A percentile compares a stretch with the other conserved stretches of the same genome.
Evolutionary conservation across 345 rosid species (phyloP).

Genomic region (Durio zibethinus): DNA sequence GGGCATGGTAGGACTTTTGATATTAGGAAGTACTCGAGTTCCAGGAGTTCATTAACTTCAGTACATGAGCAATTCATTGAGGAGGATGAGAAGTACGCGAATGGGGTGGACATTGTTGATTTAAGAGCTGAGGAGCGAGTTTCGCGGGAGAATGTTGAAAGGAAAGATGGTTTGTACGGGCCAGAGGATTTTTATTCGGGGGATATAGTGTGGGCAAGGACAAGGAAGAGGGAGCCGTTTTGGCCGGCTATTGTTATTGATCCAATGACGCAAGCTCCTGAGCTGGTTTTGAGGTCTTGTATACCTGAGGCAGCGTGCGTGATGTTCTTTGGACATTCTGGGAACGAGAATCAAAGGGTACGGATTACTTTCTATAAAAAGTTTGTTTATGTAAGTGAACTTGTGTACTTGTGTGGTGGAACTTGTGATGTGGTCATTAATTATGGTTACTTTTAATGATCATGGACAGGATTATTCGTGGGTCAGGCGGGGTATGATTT

Average conservation of each 20-base stretch:
- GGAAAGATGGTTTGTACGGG: slow-evolving; percentile 72
- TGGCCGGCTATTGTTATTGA: slow-evolving; percentile 97
- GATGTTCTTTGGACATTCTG: slow-evolving; percentile 89
- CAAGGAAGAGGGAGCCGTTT: slow-evolving; percentile 68
- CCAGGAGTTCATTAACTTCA: slow-evolving; percentile 44
- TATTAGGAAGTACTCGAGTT: slow-evolving; percentile 50
- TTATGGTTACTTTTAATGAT: slow-evolving; percentile 26
- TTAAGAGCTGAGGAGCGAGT: slow-evolving; percentile 24
- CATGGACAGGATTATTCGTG: slow-evolving; percentile 82
- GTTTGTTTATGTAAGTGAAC: slow-evolving; percentile 5
- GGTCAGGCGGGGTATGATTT: slow-evolving; percentile 80
- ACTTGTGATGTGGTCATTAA: slow-evolving; percentile 19
- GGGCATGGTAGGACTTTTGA: slow-evolving; percentile 26
- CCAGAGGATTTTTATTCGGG: slow-evolving; percentile 95
- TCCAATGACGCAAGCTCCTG: slow-evolving; percentile 96
- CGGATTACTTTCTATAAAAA: slow-evolving; percentile 15
- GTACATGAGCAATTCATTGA: slow-evolving; percentile 48
- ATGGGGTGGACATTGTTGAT: slow-evolving; percentile 21
- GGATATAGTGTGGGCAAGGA: slow-evolving; percentile 94
- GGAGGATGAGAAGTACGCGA: slow-evolving; percentile 29
- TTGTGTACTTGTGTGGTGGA: slow-evolving; percentile 14
- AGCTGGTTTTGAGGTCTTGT: slow-evolving; percentile 87
- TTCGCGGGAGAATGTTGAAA: slow-evolving; percentile 29
- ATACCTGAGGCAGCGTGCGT: slow-evolving; percentile 94
- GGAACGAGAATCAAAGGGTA: slow-evolving; percentile 81